Evolutionary conservation across 1,139 yeast genomes (phyloP), one percentile per base, ranked within the genome.

Genomic region (Waltiozyma sp.): DNA sequence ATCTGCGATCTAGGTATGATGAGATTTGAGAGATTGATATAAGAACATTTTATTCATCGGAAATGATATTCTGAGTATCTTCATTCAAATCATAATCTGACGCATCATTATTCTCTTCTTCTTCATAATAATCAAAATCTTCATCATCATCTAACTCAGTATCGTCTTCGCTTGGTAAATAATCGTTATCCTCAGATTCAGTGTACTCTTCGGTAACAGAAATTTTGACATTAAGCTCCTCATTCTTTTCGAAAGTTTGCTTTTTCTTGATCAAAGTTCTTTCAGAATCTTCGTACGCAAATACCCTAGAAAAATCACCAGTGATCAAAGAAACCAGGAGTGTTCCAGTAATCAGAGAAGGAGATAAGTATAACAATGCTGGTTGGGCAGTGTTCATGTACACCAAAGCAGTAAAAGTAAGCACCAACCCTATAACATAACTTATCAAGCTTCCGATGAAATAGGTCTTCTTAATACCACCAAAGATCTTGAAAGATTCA

Each of bases 331-430:
- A 73, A 3, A 62, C 52, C 0, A 52, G 36, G 1, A 60, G 35
- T 2, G 66, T 62, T 1, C 71, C 61, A 0, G 64, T 26, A 1
- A 74, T 45, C 40, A 79, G 47, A 4, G 67, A 56, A 4, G 89
- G 88, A 7, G 78, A 77, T 36, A 80, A 60, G 54, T 79, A 80
- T 21, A 80, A 58, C 46, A 81, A 61, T 0, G 88, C 88, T 1
- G 88, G 88, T 58, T 80, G 88, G 1, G 80, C 85, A 6, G 56
- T 58, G 4, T 68, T 54, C 48, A 52, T 73, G 2, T 55, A 43
- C 39, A 63, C 61, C 46, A 72, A 58, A 1, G 68, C 72, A 3
- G 53, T 51, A 41, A 70, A 62, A 1, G 86, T 74, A 1, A 59
- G 43, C 0, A 60, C 35, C 40, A 80, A 57, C 0, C 78, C 80